Evolutionary conservation across 2,329 filamentous ascomycete genomes (phyloP).

Genomic region (Fusarium sp.): DNA sequence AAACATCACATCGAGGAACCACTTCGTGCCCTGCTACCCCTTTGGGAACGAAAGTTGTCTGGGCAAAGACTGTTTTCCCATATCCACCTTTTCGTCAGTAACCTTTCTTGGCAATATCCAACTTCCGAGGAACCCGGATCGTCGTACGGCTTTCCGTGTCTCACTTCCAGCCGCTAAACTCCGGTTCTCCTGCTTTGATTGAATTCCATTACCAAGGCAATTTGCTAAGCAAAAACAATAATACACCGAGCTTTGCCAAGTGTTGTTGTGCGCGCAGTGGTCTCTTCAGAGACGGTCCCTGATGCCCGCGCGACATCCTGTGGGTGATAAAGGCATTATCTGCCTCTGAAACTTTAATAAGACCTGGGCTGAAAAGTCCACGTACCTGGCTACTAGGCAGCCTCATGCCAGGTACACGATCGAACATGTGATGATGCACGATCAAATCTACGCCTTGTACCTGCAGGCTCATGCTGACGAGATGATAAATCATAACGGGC

Average conservation of each 20-base stretch:
- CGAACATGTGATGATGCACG: background rate
- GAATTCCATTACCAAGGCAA: background rate
- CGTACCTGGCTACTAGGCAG: background rate
- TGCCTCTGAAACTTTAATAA: background rate
- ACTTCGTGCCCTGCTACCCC: rapidly evolving
- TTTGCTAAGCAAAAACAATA: background rate
- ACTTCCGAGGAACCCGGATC: conserved; percentile 22
- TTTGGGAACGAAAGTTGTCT: background rate
- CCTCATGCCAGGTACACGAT: background rate
- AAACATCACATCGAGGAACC: background rate
- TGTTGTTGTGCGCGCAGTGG: no score
- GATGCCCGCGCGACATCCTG: no score
- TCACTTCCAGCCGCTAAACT: background rate
- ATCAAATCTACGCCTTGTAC: background rate
- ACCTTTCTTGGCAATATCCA: background rate
- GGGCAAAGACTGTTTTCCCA: background rate
- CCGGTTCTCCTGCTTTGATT: background rate
- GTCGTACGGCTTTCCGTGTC: background rate
- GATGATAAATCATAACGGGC: background rate
- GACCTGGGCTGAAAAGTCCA: background rate
- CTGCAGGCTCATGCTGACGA: background rate
- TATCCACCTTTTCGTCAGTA: background rate
- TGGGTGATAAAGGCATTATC: background rate
- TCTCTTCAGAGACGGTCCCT: no score
- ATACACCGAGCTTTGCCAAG: background rate